Evolutionary conservation across 345 rosid species (phyloP).

Genomic region (Hypericum androsaemum): DNA sequence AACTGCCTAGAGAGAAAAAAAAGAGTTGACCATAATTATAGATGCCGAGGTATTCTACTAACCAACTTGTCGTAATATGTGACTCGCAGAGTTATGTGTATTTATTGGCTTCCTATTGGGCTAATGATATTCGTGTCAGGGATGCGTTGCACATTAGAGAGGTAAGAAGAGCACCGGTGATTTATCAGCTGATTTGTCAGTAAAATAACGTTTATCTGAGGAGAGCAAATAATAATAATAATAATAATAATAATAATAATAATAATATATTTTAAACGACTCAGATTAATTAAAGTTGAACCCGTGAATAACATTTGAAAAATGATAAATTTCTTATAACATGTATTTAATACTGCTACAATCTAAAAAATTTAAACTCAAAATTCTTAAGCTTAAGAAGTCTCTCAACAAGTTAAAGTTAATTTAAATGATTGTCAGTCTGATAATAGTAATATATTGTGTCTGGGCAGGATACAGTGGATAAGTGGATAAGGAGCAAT

Average conservation of each 20-base stretch:
- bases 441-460: not conserved
- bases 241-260: too few relatives aligned
- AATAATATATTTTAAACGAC: not conserved
- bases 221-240: not conserved
- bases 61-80: not conserved
- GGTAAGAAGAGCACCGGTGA: constrained; percentile 21
- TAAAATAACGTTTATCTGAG: not conserved
- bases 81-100: constrained; percentile 22
- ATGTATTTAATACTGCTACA: too few relatives aligned
- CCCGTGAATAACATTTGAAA: too few relatives aligned
- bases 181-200: too few relatives aligned
- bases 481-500: constrained; percentile 35
- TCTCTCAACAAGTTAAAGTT: too few relatives aligned
- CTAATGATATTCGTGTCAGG: constrained; percentile 24
- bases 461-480: constrained; percentile 21
- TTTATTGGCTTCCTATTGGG: constrained; percentile 30
- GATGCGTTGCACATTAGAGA: constrained; percentile 32
- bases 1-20: too few relatives aligned
- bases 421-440: not conserved
- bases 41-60: not conserved
- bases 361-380: too few relatives aligned
- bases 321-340: too few relatives aligned
- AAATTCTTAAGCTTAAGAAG: too few relatives aligned
- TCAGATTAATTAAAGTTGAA: too few relatives aligned
- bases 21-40: too few relatives aligned